These are phyloP conservation scores for Penicillium daleae DNA, from an alignment of 495 filamentous ascomycete species.

Conservation along the genomic window DNA sequence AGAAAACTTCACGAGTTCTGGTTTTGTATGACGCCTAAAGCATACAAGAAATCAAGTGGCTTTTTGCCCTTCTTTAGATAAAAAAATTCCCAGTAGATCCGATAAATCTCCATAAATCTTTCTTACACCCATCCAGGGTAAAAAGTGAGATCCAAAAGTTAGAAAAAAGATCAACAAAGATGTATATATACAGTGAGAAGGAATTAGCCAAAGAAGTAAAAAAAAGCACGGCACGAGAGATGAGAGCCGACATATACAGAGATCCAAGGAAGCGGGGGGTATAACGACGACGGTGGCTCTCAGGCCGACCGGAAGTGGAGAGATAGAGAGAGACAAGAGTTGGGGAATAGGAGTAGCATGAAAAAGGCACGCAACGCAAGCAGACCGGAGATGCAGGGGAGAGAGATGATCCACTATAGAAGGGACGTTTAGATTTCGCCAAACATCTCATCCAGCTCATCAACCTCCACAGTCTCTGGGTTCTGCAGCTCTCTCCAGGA, in stretches of 20 bases:
- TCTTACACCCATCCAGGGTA: constrained; percentile 34
- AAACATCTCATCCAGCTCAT: constrained; percentile 91
- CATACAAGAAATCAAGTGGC: constrained; percentile 22
- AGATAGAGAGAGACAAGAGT: constrained; percentile 6
- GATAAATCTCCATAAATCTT: constrained; percentile 19
- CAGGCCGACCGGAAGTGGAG: constrained; percentile 23
- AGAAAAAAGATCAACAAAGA: constrained; percentile 18
- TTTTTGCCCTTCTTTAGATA: constrained; percentile 23
- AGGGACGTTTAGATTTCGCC: constrained; percentile 44
- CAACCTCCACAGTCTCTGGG: constrained; percentile 86
- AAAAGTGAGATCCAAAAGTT: constrained; percentile 16
- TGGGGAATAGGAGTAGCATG: not conserved
- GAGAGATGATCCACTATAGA: not conserved
- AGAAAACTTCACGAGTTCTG: constrained; percentile 7
- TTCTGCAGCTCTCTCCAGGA: constrained; percentile 69
- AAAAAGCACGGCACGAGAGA: constrained; percentile 24
- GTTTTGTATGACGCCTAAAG: constrained; percentile 16
- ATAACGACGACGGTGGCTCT: constrained; percentile 24
- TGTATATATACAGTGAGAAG: constrained; percentile 46
- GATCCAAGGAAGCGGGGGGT: constrained; percentile 24
- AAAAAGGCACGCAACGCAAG: not conserved
- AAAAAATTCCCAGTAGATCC: constrained; percentile 8
- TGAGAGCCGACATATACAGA: constrained; percentile 38
- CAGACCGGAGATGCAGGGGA: not conserved
- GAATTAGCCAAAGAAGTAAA: constrained; percentile 29